Percentiles rank a stretch among this genome's conserved stretches.
Evolutionary conservation across 306 rosid genomes (phyloP).

Genomic region (Malus asiatica): DNA sequence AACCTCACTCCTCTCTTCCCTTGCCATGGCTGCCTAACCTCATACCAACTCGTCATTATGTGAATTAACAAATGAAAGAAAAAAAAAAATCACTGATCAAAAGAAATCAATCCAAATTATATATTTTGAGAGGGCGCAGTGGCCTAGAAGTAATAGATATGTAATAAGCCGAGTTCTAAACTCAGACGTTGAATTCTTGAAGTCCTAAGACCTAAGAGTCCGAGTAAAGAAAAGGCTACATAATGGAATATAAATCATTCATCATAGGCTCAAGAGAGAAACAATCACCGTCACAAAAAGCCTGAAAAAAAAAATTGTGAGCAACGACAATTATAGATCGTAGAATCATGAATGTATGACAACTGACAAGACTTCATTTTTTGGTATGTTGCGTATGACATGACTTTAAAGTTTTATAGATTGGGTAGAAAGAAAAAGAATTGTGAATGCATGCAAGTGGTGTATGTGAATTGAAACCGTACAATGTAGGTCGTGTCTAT

Average conservation of each 20-base stretch:
- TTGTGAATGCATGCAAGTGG: neutral
- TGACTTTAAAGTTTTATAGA: too few species aligned
- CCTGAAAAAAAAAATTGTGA: neutral
- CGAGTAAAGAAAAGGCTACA: neutral
- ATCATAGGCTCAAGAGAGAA: neutral
- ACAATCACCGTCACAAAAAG: neutral
- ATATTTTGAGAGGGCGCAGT: neutral
- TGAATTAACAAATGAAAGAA: too few species aligned
- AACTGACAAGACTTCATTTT: neutral
- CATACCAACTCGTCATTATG: too few species aligned
- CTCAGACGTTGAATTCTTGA: neutral
- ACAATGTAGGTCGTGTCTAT: neutral
- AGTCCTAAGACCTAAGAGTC: neutral
- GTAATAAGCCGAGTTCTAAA: neutral
- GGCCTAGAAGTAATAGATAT: neutral
- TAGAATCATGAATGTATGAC: neutral
- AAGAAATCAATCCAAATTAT: neutral
- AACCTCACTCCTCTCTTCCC: too few species aligned
- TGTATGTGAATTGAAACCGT: neutral
- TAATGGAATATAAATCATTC: neutral
- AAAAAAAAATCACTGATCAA: too few species aligned
- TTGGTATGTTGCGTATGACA: too few species aligned
- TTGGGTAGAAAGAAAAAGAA: neutral
- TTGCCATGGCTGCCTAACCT: too few species aligned
- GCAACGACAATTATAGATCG: neutral